phyloP scores from a whole-genome alignment of 306 rosid genomes.

The Inga oerstediana region DNA sequence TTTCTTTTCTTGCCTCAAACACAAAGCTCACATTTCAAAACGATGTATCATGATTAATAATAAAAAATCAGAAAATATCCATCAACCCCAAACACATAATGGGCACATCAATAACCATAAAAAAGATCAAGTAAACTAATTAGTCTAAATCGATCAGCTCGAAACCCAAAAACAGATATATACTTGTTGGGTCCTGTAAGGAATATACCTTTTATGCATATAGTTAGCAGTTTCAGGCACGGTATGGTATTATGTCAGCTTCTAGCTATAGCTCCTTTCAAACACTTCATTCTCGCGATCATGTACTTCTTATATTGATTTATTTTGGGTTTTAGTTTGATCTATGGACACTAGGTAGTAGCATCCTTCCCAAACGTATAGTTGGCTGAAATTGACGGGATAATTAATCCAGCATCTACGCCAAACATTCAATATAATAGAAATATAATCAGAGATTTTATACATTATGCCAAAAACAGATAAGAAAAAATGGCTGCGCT shows the following conservation, averaged over 20 bases:
- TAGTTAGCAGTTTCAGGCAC: background rate
- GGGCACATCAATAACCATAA: background rate
- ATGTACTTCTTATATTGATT: background rate
- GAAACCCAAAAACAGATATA: background rate
- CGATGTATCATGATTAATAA: background rate
- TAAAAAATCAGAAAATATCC: background rate
- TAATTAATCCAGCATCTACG: background rate
- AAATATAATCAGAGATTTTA: background rate
- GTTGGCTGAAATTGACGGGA: background rate
- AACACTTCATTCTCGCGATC: too few relatives aligned
- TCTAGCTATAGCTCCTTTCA: background rate
- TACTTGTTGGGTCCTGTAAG: background rate
- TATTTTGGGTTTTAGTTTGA: background rate
- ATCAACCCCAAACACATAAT: too few relatives aligned
- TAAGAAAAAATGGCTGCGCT: background rate
- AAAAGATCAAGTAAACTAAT: background rate
- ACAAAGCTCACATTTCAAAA: background rate
- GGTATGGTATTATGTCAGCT: background rate
- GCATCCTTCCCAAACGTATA: background rate
- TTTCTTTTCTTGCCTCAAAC: background rate
- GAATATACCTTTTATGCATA: background rate
- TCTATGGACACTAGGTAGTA: background rate
- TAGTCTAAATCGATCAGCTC: background rate
- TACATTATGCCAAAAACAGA: background rate
- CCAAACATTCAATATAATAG: background rate